Evolutionary conservation across 2,329 filamentous ascomycete species (phyloP), one percentile per base, ranked within the genome.

Genomic region (Ceratocystis harringtonii): DNA sequence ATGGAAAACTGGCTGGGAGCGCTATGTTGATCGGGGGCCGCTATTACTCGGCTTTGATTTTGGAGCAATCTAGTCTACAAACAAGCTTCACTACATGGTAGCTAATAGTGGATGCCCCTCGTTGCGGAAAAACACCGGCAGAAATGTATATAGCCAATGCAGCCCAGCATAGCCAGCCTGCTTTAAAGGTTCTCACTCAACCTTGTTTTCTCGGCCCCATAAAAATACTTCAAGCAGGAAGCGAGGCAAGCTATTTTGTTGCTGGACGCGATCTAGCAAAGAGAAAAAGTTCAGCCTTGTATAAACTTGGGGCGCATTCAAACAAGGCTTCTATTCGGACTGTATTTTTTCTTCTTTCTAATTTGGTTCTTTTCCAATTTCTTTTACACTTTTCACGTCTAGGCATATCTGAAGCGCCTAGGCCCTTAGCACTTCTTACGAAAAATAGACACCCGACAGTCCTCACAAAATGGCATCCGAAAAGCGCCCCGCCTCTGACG

Each of bases 401-500:
- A 41, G 57, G 45, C 65, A 10, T 36, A 28, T 41, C 55, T 22
- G 30, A 62, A n/a, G 12, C 22, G 7, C 45, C 70, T 3, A 58
- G 32, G 10, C 3, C 19, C 28, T 58, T 3, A 10, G 15, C 19
- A 58, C 55, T 36, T n/a, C 52, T 36, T 17, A n/a, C 55, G 10
- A 52, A 22, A 1, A 19, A 36, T n/a, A 58, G 30, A 58, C 5
- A 36, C 12, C 10, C 55, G 30, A 58, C 4, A 58, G 12, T n/a
- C 17, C 55, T 28, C 55, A 36, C 8, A 73, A n/a, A 67, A 96
- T 96, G 92, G 90, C 91, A 43, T 83, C 88, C 69, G 92, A 95
- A 76, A 97, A 99, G 78, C 85, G 94, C 73, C 88, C 91, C 67
- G 91, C 92, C n/a, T 86, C 89, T 68, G 87, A 88, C 70, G 88